A percentile compares a stretch with the other conserved stretches of the same genome.
These are phyloP conservation scores for Amanita subjunquillea DNA, from an alignment of 768 basidiomycete species.

Conservation along the genomic window DNA sequence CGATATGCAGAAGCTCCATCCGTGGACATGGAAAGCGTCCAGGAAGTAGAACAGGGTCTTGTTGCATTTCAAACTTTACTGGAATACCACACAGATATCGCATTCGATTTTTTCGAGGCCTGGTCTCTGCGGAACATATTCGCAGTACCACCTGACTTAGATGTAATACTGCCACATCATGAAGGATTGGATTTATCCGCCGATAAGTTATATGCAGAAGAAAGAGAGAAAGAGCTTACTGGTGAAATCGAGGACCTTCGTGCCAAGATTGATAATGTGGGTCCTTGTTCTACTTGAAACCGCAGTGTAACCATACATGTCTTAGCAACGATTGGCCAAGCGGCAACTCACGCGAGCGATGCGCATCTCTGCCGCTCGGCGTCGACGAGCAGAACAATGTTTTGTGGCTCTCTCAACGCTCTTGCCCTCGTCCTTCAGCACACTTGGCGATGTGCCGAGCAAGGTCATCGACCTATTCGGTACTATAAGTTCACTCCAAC, in stretches of 20 bases:
- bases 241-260: constrained; percentile 62
- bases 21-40: constrained; percentile 43
- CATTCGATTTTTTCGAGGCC: constrained; percentile 86
- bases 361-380: constrained; percentile 33
- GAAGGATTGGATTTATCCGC: constrained; percentile 55
- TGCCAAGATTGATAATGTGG: constrained; percentile 57
- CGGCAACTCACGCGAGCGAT: constrained; percentile 45
- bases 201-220: constrained; percentile 44
- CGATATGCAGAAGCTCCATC: constrained; percentile 16
- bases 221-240: constrained; percentile 49
- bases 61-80: constrained; percentile 84
- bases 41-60: constrained; percentile 71
- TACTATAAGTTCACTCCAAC: constrained; percentile 38
- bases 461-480: constrained; percentile 35
- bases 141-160: constrained; percentile 56
- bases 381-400: constrained; percentile 33
- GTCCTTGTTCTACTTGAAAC: constrained; percentile 17
- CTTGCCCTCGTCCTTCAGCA: constrained; percentile 14
- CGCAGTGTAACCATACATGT: background rate
- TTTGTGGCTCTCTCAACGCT: constrained; percentile 35
- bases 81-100: constrained; percentile 81
- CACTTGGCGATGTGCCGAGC: constrained; percentile 28
- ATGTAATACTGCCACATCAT: constrained; percentile 71
- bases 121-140: constrained; percentile 89
- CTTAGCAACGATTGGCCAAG: constrained; percentile 58